Evolutionary conservation across 2,329 filamentous ascomycete genomes (phyloP), one percentile per base, ranked within the genome.

Genomic region (Arthrobotrys iridis): DNA sequence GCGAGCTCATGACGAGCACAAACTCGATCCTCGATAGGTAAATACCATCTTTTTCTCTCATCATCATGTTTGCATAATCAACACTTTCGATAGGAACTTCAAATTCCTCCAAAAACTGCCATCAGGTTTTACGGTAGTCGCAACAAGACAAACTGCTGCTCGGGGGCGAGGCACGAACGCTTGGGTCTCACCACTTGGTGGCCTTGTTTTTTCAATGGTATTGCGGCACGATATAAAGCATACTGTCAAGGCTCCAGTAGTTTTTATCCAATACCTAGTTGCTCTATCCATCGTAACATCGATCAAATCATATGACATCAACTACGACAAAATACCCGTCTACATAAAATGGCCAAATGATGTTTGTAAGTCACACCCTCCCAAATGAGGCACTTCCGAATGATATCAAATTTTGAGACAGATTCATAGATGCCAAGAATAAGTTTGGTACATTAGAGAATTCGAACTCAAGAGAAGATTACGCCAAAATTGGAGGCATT

Each of bases 261-360:
- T 97, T 0, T 98, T 99, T 82, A 86, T 98, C 26, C 95, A 98
- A 82, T 99, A 99, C 81, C 87, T 99, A 11, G 89, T 93, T 0
- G 93, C 93, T 0, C 88, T 99, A 48, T 93, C 95, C 41, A 91
- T 94, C 43, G 90, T 96, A 1, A 88, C 92, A 76, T 94, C 92
- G 0, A 89, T 98, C 77, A 90, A 91, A 77, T 86, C 85, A 24
- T 98, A 98, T 80, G 93, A 90, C 55, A 82, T 83, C 1, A 92
- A 90, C 5, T 98, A 96, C 82, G 85, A 88, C 4, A 85, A 88
- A 0, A 82, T 98, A 3, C 91, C 92, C 0, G 86, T 99, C 41
- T 93, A 91, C 81, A 83, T 99, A 30, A 99, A 99, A 82, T 99
- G 95, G 95, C 95, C 95, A 8, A 99, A 99, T 80, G 95, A 99